Evolutionary conservation across 345 rosid species (phyloP).

Genomic region (Salix arbutifolia): DNA sequence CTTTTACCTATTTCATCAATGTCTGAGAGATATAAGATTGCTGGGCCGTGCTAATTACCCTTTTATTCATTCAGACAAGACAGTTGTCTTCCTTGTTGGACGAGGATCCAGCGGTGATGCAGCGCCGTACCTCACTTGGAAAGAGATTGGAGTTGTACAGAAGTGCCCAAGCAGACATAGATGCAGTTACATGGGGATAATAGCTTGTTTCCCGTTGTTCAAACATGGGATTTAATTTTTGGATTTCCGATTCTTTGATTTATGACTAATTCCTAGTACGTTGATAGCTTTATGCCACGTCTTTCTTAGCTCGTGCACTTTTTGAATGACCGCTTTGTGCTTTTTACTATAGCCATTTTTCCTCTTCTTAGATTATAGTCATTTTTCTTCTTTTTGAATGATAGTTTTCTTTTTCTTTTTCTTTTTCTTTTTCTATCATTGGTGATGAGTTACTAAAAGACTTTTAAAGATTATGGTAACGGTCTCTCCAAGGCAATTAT

Average conservation of each 20-base stretch:
- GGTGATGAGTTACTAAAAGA: not conserved
- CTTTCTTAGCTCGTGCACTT: not conserved
- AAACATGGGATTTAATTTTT: not conserved
- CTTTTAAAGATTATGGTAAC: no score
- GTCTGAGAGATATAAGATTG: not conserved
- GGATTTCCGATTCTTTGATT: not conserved
- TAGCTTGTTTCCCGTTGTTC: not conserved
- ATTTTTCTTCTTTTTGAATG: not conserved
- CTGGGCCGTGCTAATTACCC: not conserved
- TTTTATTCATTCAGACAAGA: conserved; percentile 38
- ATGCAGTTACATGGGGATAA: conserved; percentile 70
- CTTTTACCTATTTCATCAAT: not conserved
- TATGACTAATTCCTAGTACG: not conserved
- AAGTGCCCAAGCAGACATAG: conserved; percentile 84
- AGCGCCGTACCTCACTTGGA: conserved; percentile 58
- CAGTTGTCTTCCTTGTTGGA: conserved; percentile 58
- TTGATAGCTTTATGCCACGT: not conserved
- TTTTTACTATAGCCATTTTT: no score
- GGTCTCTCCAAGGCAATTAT: no score
- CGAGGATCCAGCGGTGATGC: conserved; percentile 85
- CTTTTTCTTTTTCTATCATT: not conserved
- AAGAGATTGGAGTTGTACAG: conserved; percentile 86
- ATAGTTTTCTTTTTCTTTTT: not conserved
- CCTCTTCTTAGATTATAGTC: not conserved
- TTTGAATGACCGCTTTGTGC: not conserved